Evolutionary conservation across 2,329 filamentous ascomycete genomes (phyloP).

Genomic region (Diaporthe ampelina): DNA sequence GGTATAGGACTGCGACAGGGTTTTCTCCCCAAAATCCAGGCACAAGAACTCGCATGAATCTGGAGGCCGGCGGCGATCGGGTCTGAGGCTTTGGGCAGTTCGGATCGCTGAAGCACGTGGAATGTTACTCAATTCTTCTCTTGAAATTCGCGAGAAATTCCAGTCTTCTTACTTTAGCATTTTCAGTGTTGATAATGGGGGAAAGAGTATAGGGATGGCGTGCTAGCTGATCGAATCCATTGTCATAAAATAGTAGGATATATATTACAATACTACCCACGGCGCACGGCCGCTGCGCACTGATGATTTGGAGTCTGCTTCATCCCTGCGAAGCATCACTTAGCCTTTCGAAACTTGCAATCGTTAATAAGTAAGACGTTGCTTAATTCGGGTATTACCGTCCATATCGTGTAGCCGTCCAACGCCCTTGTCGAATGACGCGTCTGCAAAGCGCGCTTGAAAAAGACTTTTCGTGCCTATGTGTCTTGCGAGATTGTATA

Average conservation of each 20-base stretch:
- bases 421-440: not conserved
- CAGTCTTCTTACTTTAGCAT: not conserved
- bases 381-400: not conserved
- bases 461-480: not conserved
- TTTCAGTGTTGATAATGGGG: not conserved
- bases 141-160: not conserved
- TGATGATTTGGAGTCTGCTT: not conserved
- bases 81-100: not conserved
- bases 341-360: not conserved
- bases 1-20: not conserved
- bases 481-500: not conserved
- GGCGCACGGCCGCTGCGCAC: not conserved
- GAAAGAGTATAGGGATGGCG: not conserved
- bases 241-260: not conserved
- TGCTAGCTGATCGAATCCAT: not conserved
- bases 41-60: conserved; percentile 21
- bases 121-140: conserved; percentile 2
- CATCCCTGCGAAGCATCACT: not conserved
- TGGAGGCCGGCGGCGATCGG: conserved; percentile 17
- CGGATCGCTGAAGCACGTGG: conserved; percentile 8
- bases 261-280: not conserved
- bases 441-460: not conserved
- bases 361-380: not conserved
- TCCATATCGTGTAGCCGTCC: not conserved
- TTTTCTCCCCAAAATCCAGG: not conserved